Evolutionary conservation across 164 flowering plant genomes (phyloP).

Genomic region (Kalanchoe fedtschenkoi): DNA sequence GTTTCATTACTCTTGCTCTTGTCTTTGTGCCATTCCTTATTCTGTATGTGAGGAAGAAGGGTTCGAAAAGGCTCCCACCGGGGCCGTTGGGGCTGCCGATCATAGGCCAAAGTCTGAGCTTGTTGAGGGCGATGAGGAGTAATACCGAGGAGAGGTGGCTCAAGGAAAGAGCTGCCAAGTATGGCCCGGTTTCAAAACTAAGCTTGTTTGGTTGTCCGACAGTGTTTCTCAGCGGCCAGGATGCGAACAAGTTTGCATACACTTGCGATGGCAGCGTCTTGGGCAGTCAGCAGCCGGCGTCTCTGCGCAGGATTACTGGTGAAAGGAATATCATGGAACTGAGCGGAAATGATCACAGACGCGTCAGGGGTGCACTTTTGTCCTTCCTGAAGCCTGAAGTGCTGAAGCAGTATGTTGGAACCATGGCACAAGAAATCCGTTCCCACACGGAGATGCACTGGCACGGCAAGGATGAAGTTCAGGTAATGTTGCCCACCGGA

Average conservation of each 20-base stretch:
- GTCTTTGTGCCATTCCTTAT: constrained; percentile 17
- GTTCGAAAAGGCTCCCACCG: constrained; percentile 23
- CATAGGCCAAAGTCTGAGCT: constrained; percentile 24
- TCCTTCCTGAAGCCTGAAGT: constrained; percentile 32
- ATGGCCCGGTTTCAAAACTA: constrained; percentile 32
- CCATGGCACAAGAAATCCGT: constrained; percentile 23
- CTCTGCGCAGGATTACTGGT: constrained; percentile 19
- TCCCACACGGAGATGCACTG: constrained; percentile 26
- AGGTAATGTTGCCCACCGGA: constrained; percentile 13
- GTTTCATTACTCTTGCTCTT: constrained; percentile 8
- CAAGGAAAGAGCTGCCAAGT: constrained; percentile 14
- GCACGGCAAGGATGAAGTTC: constrained; percentile 26
- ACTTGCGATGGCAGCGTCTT: constrained; percentile 12
- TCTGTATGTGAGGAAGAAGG: constrained; percentile 10
- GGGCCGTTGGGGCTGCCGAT: constrained; percentile 32
- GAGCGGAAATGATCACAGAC: constrained; percentile 28
- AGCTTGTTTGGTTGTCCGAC: constrained; percentile 30
- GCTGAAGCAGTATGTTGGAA: constrained; percentile 27
- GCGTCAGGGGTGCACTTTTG: constrained; percentile 21
- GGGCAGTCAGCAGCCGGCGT: constrained; percentile 14
- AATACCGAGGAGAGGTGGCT: constrained; percentile 31
- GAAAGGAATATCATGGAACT: constrained; percentile 20
- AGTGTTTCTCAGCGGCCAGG: constrained; percentile 27
- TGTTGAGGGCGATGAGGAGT: constrained; percentile 20
- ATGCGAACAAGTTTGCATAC: constrained; percentile 33